phyloP scores from a whole-genome alignment of 2,329 filamentous ascomycete species.

The Biscogniauxia mediterranea region DNA sequence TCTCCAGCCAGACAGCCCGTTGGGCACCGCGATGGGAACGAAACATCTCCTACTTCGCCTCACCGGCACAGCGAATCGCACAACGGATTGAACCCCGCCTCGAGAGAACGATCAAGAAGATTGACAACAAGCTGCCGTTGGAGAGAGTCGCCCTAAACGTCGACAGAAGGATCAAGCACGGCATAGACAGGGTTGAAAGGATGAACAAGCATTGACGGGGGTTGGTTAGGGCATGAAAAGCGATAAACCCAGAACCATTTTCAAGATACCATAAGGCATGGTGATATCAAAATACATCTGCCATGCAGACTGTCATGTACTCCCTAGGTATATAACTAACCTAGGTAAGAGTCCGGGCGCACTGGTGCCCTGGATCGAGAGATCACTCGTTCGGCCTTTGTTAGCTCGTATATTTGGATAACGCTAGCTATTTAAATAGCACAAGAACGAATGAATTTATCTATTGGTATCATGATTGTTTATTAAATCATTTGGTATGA shows the following conservation, averaged over 20 bases:
- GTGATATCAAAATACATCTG: conserved; percentile 2
- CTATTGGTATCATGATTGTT: too few species aligned
- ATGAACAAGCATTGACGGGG: conserved; percentile 16
- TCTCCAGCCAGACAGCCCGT: conserved; percentile 52
- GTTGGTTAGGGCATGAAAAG: not conserved
- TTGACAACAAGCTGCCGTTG: conserved; percentile 48
- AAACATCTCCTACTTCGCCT: conserved; percentile 53
- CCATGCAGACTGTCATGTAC: conserved; percentile 6
- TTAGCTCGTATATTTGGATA: not conserved
- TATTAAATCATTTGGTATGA: too few species aligned
- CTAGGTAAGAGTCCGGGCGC: conserved; percentile 6
- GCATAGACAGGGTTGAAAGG: conserved; percentile 37
- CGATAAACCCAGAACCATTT: conserved; percentile 1
- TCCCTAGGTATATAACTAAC: conserved; percentile 2
- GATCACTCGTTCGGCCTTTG: conserved; percentile 7
- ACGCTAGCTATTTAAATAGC: not conserved
- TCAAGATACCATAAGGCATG: conserved; percentile 3
- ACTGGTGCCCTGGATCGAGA: conserved; percentile 15
- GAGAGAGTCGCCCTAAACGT: conserved; percentile 50
- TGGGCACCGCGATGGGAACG: conserved; percentile 62
- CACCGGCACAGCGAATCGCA: conserved; percentile 46
- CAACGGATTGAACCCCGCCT: conserved; percentile 50
- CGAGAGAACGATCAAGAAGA: conserved; percentile 42
- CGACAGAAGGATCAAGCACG: conserved; percentile 46
- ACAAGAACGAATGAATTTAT: not conserved